Evolutionary conservation across 2,329 filamentous ascomycete species (phyloP).

Genomic region (Colletotrichum sp.): DNA sequence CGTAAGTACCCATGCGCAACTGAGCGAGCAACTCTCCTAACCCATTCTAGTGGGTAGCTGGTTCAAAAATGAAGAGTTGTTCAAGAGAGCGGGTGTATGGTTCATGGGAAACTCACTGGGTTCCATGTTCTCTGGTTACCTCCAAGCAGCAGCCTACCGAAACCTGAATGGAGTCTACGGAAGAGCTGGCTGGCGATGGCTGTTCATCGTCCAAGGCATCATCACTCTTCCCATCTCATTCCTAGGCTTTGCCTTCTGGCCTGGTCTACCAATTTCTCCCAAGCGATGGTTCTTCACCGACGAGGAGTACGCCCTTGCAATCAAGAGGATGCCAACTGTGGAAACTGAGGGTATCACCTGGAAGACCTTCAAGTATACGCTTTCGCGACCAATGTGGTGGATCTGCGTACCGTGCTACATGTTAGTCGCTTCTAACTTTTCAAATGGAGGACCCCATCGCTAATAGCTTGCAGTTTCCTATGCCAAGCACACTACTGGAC

Average conservation of each 20-base stretch:
- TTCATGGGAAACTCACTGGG: slow-evolving; percentile 56
- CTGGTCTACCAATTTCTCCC: slow-evolving; percentile 31
- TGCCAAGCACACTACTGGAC: slow-evolving; percentile 28
- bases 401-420: slow-evolving; percentile 25
- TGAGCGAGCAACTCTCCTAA: neutral
- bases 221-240: slow-evolving; percentile 26
- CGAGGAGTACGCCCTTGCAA: slow-evolving; percentile 28
- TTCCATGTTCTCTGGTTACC: slow-evolving; percentile 60
- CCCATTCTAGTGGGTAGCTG: slow-evolving; percentile 46
- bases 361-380: slow-evolving; percentile 26
- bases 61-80: slow-evolving; percentile 44
- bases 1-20: slow-evolving; percentile 17
- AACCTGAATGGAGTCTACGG: slow-evolving; percentile 54
- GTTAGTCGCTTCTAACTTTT: neutral
- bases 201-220: slow-evolving; percentile 44
- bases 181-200: slow-evolving; percentile 40
- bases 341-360: slow-evolving; percentile 25
- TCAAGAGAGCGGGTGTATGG: slow-evolving; percentile 55
- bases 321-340: slow-evolving; percentile 27
- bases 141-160: slow-evolving; percentile 59
- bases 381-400: slow-evolving; percentile 26
- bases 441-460: rapidly evolving
- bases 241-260: slow-evolving; percentile 36
- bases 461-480: slow-evolving; percentile 15
- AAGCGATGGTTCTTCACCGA: slow-evolving; percentile 32